phyloP scores from a whole-genome alignment of 768 basidiomycete genomes.

The Tylopilus felleus region DNA sequence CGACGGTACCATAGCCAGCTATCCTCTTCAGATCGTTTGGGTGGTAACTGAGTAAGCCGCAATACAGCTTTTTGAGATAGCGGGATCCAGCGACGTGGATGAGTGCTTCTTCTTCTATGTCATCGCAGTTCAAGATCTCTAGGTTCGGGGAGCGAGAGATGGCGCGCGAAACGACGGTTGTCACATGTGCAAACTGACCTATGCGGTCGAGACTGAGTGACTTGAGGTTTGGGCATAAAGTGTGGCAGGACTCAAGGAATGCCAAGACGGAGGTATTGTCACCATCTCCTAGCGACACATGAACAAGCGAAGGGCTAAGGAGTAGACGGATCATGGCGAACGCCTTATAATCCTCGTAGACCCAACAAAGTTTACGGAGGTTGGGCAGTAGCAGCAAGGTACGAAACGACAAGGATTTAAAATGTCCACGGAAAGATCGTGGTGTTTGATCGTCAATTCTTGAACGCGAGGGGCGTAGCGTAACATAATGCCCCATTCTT shows the following conservation, averaged over 20 bases:
- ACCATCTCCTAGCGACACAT: neutral
- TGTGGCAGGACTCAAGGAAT: slow-evolving; percentile 4
- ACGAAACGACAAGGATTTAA: slow-evolving; percentile 1
- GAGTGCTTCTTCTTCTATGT: slow-evolving; percentile 2
- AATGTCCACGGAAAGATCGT: neutral
- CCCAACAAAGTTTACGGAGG: too few species aligned
- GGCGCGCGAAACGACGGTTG: neutral
- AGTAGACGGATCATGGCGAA: too few species aligned
- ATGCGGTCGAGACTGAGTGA: neutral
- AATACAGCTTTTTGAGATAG: neutral
- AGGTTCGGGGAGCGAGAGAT: slow-evolving; percentile 1
- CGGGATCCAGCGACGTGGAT: neutral
- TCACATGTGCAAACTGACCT: neutral
- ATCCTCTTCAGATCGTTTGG: neutral
- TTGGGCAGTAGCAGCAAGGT: slow-evolving; percentile 2
- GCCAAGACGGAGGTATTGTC: neutral
- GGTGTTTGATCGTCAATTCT: neutral
- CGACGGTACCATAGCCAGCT: neutral
- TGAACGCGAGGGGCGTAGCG: slow-evolving; percentile 8
- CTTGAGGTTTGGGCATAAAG: slow-evolving; percentile 7
- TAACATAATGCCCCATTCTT: neutral
- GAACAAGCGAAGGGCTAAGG: too few species aligned
- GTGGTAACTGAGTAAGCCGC: neutral
- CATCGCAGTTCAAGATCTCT: neutral
- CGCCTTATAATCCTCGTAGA: too few species aligned